These are phyloP conservation scores for Aphanomyces astaci DNA, from an alignment of 352 stramenopile species.

Conservation along the genomic window DNA sequence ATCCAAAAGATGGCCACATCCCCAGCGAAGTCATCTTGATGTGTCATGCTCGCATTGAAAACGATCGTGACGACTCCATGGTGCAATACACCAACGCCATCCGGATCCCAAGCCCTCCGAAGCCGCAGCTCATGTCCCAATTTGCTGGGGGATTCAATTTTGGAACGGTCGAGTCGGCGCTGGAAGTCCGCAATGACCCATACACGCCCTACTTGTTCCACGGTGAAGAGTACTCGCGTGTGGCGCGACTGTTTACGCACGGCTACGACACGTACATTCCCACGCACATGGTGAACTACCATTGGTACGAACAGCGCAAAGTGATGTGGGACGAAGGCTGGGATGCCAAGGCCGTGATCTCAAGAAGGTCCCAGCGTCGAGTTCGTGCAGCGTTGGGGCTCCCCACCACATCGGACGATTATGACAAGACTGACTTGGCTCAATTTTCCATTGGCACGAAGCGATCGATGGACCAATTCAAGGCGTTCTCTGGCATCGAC, in stretches of 20 bases:
- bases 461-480: conserved; percentile 64
- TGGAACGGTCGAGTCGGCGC: conserved; percentile 10
- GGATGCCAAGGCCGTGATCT: conserved; percentile 32
- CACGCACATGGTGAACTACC: conserved; percentile 57
- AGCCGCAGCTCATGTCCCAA: conserved; percentile 16
- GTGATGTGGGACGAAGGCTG: conserved; percentile 77
- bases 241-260: conserved; percentile 12
- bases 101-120: neutral
- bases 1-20: neutral
- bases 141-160: conserved; percentile 23
- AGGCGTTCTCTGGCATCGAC: conserved; percentile 71
- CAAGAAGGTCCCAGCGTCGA: neutral
- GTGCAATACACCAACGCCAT: conserved; percentile 12
- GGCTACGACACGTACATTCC: conserved; percentile 63
- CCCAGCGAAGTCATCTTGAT: neutral
- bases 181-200: conserved; percentile 17
- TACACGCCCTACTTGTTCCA: conserved; percentile 19
- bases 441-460: conserved; percentile 63
- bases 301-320: conserved; percentile 78
- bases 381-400: conserved; percentile 5
- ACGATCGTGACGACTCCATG: conserved; percentile 10
- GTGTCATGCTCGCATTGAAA: conserved; percentile 19
- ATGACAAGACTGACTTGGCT: conserved; percentile 26
- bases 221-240: conserved; percentile 18
- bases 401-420: conserved; percentile 33